Conservation (phyloP, 2,329 filamentous ascomycete genomes). For the Colletotrichum siamense region DNA sequence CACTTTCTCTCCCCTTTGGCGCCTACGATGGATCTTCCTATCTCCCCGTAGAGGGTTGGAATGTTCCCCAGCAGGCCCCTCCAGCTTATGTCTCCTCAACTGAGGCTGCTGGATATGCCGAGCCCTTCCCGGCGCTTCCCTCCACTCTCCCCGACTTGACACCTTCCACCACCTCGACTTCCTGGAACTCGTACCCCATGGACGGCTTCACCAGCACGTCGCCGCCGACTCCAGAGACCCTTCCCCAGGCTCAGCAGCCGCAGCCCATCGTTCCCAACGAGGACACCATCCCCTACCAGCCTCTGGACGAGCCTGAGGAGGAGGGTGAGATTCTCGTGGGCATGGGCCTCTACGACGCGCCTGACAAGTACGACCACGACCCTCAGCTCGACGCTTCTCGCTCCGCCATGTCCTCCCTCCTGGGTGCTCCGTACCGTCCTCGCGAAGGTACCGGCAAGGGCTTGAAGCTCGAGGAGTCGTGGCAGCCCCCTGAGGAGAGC, state of each 20-base stretch:
- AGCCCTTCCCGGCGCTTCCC: constrained; percentile 35
- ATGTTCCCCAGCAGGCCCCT: constrained; percentile 33
- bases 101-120: constrained; percentile 29
- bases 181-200: constrained; percentile 52
- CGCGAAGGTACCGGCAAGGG: constrained; percentile 69
- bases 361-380: constrained; percentile 60
- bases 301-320: constrained; percentile 58
- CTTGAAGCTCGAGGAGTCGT: constrained; percentile 82
- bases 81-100: constrained; percentile 31
- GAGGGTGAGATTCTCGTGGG: constrained; percentile 78
- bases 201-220: constrained; percentile 54
- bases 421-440: constrained; percentile 53
- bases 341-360: constrained; percentile 81
- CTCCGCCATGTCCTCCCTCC: constrained; percentile 58
- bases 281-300: constrained; percentile 53
- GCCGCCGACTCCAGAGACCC: constrained; percentile 66
- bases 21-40: constrained; percentile 43
- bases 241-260: constrained; percentile 55
- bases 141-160: constrained; percentile 17
- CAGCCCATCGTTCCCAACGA: constrained; percentile 52
- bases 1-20: constrained; percentile 53
- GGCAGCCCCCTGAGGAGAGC: constrained; percentile 67
- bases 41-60: constrained; percentile 44
- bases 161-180: constrained; percentile 25
- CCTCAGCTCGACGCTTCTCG: constrained; percentile 59